These are phyloP conservation scores for Salvia sclarea DNA, from an alignment of 305 asterid genomes.

Conservation along the genomic window DNA sequence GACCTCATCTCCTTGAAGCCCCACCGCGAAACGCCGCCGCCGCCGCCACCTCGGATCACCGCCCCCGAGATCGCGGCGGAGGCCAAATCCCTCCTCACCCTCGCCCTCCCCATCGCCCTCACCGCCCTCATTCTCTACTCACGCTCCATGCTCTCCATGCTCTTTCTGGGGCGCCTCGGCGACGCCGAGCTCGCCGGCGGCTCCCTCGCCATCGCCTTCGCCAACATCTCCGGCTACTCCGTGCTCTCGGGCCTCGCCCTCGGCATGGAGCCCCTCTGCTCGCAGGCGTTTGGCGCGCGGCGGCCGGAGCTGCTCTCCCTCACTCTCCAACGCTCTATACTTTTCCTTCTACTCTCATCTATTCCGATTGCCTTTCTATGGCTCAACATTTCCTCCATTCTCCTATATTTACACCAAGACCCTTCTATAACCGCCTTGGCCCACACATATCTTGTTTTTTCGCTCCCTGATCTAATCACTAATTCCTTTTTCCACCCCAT, in stretches of 20 bases:
- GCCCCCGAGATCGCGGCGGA: slow-evolving; percentile 45
- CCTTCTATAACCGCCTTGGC: slow-evolving; percentile 60
- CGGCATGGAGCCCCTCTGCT: slow-evolving; percentile 87
- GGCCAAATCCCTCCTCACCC: slow-evolving; percentile 47
- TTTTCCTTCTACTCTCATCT: slow-evolving; percentile 59
- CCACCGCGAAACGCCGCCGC: slow-evolving; percentile 28
- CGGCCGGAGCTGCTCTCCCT: slow-evolving; percentile 61
- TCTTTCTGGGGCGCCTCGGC: slow-evolving; percentile 74
- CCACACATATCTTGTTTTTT: slow-evolving; percentile 57
- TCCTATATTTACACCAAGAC: slow-evolving; percentile 68
- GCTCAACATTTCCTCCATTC: slow-evolving; percentile 61
- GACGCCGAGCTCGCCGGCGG: slow-evolving; percentile 72
- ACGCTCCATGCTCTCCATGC: slow-evolving; percentile 74
- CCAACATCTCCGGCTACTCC: slow-evolving; percentile 75
- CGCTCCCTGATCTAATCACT: slow-evolving; percentile 72
- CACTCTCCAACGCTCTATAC: slow-evolving; percentile 59
- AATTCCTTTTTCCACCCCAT: slow-evolving; percentile 78
- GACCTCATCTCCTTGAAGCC: slow-evolving; percentile 43
- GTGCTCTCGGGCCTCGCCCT: slow-evolving; percentile 72
- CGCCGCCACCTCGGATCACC: slow-evolving; percentile 20
- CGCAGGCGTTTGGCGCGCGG: slow-evolving; percentile 82
- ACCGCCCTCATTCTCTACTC: slow-evolving; percentile 67
- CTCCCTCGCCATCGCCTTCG: slow-evolving; percentile 77
- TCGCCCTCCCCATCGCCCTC: slow-evolving; percentile 75
- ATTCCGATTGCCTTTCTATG: slow-evolving; percentile 63